Evolutionary conservation across 345 rosid species (phyloP).

Genomic region (Lagerstroemia speciosa): DNA sequence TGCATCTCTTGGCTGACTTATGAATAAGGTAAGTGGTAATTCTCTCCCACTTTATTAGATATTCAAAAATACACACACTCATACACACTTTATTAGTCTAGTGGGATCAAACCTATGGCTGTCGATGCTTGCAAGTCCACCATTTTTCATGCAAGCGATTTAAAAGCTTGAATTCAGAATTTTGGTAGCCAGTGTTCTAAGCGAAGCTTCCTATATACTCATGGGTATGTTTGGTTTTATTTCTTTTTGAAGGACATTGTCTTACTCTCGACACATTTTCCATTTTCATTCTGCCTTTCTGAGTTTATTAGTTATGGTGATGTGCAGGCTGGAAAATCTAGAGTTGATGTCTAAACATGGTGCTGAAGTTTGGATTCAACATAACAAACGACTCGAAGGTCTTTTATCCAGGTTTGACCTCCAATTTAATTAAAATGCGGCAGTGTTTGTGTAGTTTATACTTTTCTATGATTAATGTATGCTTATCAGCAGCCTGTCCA

Average conservation of each 20-base stretch:
- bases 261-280: too few relatives aligned
- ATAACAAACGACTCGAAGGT: conserved; percentile 60
- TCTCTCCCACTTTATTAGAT: too few relatives aligned
- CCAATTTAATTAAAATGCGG: neutral
- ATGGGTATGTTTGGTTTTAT: neutral
- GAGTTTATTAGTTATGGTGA: conserved; percentile 13
- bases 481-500: neutral
- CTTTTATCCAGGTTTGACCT: conserved; percentile 53
- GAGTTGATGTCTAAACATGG: conserved; percentile 78
- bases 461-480: neutral
- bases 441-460: neutral
- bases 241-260: neutral
- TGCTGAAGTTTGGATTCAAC: conserved; percentile 75
- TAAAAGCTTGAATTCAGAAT: neutral
- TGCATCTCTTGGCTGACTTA: neutral
- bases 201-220: neutral
- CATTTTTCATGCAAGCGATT: neutral
- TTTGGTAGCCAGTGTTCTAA: neutral
- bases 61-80: too few relatives aligned
- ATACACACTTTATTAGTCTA: too few relatives aligned
- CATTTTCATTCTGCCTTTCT: neutral
- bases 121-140: neutral
- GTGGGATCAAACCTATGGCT: too few relatives aligned
- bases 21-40: too few relatives aligned
- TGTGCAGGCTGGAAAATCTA: conserved; percentile 81